These are phyloP conservation scores for Saturnispora bothae DNA, from an alignment of 805 yeast genomes.

Conservation along the genomic window DNA sequence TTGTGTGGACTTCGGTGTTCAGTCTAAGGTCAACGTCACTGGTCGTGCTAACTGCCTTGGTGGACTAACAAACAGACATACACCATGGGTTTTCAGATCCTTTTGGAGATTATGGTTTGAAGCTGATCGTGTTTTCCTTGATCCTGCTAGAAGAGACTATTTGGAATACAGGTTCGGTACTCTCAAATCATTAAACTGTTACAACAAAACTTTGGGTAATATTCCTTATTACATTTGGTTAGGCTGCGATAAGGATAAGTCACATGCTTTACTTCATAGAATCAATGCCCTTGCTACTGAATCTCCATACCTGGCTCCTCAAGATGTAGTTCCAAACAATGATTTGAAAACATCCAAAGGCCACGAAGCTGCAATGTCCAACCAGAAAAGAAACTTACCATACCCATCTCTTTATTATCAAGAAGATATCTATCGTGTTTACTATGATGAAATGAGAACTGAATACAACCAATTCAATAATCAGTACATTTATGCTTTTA, in stretches of 20 bases:
- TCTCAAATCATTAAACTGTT: slow-evolving; percentile 57
- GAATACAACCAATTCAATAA: slow-evolving; percentile 61
- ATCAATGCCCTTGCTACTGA: slow-evolving; percentile 70
- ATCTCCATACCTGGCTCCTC: slow-evolving; percentile 70
- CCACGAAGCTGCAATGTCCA: slow-evolving; percentile 62
- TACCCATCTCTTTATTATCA: slow-evolving; percentile 77
- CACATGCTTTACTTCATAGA: slow-evolving; percentile 38
- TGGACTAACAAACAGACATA: slow-evolving; percentile 59
- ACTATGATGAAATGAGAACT: slow-evolving; percentile 61
- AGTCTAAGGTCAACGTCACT: slow-evolving; percentile 48
- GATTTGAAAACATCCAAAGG: slow-evolving; percentile 49
- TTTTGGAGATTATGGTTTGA: slow-evolving; percentile 89
- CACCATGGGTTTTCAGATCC: slow-evolving; percentile 66
- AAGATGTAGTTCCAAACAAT: slow-evolving; percentile 20
- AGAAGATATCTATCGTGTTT: slow-evolving; percentile 66
- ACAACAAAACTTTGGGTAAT: slow-evolving; percentile 54
- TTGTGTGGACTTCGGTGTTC: slow-evolving; percentile 75
- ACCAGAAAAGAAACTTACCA: slow-evolving; percentile 56
- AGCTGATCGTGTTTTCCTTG: slow-evolving; percentile 69
- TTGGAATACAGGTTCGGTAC: slow-evolving; percentile 78
- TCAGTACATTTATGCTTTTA: slow-evolving; percentile 78
- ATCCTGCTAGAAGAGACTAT: slow-evolving; percentile 73
- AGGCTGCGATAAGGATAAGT: slow-evolving; percentile 55
- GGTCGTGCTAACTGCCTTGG: slow-evolving; percentile 70
- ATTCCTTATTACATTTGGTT: slow-evolving; percentile 81